Evolutionary conservation across 2,329 filamentous ascomycete genomes (phyloP), one percentile per base, ranked within the genome.

Genomic region (Nakataea oryzae): DNA sequence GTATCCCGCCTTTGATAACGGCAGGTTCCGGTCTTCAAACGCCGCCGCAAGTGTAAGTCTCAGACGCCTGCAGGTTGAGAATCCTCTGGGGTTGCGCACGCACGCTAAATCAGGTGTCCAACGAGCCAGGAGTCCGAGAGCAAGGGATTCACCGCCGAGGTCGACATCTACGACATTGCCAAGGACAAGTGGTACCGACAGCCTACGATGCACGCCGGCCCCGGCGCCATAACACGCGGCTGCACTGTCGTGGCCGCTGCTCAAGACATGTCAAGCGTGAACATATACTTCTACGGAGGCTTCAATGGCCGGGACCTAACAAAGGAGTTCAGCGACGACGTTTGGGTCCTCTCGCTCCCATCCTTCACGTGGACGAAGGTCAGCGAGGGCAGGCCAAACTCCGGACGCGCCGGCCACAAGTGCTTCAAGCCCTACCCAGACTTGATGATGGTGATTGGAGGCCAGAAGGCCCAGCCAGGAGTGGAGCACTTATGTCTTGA

Each of bases 261-360:
- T 17, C 78, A 84, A 57, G 89, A 92, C 69, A 80, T 79, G 41
- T 89, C 88, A 13, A 91, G 87, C 63, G 90, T 88, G 73, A 92
- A 93, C 70, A 86, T 96, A 59, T 93, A 93, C 76, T 91, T 90
- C 75, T 95, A 91, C 67, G 91, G 89, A 21, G 91, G 91, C 0
- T 93, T 88, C 69, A 75, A 85, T 63, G 85, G 83, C 0, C 66
- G 86, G 7, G 63, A 80, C 62, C 30, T 63, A 0, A 60, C 57
- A 0, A 63, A 73, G 0, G 64, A 71, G 21, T 83, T 78, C 65
- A 79, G 72, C 61, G 85, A 91, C 64, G 88, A 90, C 58, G 88
- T 93, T 71, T 95, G 89, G 89, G 87, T 92, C 27, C 77, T 95
- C 14, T 90, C 89, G 0, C 75, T 96, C 7, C 91, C 91, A 0